Evolutionary conservation across 1,284 basidiomycete species (phyloP).

Genomic region (Laetiporus sulphureus): DNA sequence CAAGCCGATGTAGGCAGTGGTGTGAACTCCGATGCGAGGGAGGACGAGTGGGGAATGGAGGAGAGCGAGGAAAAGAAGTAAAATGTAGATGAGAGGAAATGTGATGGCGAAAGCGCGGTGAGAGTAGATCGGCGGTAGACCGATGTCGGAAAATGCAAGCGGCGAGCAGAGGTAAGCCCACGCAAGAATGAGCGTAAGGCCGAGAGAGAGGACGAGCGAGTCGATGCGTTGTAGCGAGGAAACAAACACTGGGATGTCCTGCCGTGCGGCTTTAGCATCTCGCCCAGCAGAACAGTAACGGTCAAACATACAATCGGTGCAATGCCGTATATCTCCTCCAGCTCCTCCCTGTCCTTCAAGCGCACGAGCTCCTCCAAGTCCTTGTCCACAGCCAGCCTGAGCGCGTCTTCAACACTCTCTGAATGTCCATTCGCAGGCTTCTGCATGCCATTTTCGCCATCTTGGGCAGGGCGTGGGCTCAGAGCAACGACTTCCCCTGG

Average conservation of each 20-base stretch:
- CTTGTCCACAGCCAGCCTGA: constrained; percentile 40
- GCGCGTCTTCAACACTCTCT: constrained; percentile 20
- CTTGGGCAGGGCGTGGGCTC: constrained; percentile 15
- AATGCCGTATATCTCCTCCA: constrained; percentile 69
- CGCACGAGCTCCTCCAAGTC: constrained; percentile 59
- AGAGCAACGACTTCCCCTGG: constrained; percentile 18
- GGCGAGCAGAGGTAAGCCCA: constrained; percentile 50
- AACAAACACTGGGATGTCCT: constrained; percentile 73
- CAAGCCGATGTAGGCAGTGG: constrained; percentile 58
- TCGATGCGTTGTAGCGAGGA: constrained; percentile 69
- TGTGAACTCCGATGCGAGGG: constrained; percentile 61
- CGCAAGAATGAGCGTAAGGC: constrained; percentile 57
- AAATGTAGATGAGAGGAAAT: constrained; percentile 39
- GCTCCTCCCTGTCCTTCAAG: constrained; percentile 58
- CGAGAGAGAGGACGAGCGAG: constrained; percentile 60
- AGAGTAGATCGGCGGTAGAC: constrained; percentile 14
- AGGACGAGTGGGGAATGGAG: constrained; percentile 58
- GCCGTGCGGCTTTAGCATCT: no score
- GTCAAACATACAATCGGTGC: constrained; percentile 50
- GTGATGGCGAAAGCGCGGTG: constrained; percentile 36
- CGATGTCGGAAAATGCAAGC: constrained; percentile 17
- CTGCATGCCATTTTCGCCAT: constrained; percentile 5
- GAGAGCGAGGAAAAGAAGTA: constrained; percentile 46
- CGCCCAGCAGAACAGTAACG: neutral
- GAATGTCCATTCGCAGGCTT: constrained; percentile 5